Conservation (phyloP, 2,329 filamentous ascomycete species). For the Zasmidium citrigriseum region DNA sequence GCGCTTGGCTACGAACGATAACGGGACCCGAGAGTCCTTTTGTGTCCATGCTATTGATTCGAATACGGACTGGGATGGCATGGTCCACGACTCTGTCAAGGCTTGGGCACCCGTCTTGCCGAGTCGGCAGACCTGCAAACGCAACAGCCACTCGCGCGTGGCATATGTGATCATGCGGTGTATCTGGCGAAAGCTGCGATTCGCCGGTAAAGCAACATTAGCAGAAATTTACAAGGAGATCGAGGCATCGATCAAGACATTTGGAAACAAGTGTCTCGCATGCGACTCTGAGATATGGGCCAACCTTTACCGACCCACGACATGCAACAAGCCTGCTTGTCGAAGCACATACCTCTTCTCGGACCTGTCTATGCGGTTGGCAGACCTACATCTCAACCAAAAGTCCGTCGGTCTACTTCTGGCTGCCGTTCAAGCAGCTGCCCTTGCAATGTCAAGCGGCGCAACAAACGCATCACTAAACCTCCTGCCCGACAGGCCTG, state of each 20-base stretch:
- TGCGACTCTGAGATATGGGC: not conserved
- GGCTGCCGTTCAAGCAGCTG: conserved; percentile 1
- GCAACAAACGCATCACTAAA: not conserved
- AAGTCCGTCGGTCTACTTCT: conserved; percentile 1
- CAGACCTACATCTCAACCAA: not conserved
- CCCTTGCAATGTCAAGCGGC: conserved; percentile 1
- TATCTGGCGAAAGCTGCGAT: not conserved
- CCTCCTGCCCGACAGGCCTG: conserved; percentile 1
- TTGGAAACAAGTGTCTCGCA: conserved; percentile 1
- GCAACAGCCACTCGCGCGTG: not conserved
- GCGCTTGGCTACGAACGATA: not conserved
- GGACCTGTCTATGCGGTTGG: conserved; percentile 2
- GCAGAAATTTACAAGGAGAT: conserved; percentile 1
- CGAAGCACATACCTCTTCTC: not conserved
- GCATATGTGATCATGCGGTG: conserved; percentile 2
- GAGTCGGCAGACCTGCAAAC: not conserved
- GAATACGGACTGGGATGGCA: not conserved
- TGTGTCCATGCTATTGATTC: conserved; percentile 5
- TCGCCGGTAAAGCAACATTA: not conserved
- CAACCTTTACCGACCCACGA: not conserved
- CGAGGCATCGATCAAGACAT: not conserved
- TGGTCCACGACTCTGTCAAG: conserved; percentile 3
- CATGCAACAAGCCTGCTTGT: conserved; percentile 1
- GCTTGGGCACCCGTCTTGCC: not conserved
- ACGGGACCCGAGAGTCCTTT: conserved; percentile 1